Percentiles rank a stretch among this genome's conserved stretches.
These are phyloP conservation scores for Lupinus albus DNA, from an alignment of 306 rosid genomes.

Conservation along the genomic window DNA sequence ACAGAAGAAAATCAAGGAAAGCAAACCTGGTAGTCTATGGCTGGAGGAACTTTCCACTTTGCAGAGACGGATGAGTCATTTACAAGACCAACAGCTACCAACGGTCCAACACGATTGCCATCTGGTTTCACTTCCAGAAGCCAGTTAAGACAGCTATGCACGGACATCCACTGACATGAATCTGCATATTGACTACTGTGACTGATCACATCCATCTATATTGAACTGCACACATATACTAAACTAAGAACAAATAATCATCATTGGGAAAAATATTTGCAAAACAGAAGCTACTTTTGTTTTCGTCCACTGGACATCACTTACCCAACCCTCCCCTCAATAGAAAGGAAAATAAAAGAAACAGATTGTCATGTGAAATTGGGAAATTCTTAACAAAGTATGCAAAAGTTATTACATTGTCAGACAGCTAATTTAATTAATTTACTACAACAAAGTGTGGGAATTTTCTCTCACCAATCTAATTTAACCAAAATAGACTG, in stretches of 20 bases:
- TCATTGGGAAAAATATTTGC: not conserved
- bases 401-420: not conserved
- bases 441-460: too few relatives aligned
- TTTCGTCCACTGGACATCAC: not conserved
- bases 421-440: not conserved
- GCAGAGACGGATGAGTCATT: slow-evolving; percentile 51
- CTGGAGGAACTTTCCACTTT: slow-evolving; percentile 51
- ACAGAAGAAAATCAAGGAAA: slow-evolving; percentile 28
- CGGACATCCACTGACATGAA: slow-evolving; percentile 68
- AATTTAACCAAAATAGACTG: not conserved
- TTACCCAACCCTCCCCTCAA: not conserved
- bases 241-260: not conserved
- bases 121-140: slow-evolving; percentile 64
- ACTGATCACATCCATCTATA: slow-evolving; percentile 60
- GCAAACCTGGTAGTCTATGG: slow-evolving; percentile 63
- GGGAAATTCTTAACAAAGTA: not conserved
- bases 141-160: slow-evolving; percentile 64
- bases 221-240: slow-evolving; percentile 46
- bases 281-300: slow-evolving; percentile 5
- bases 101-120: slow-evolving; percentile 67
- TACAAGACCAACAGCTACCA: slow-evolving; percentile 60
- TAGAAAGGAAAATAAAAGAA: slow-evolving; percentile 6
- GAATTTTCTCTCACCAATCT: not conserved
- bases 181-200: slow-evolving; percentile 46
- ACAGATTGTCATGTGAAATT: slow-evolving; percentile 1